These are phyloP conservation scores for Hemisphaericaspora subhashii DNA, from an alignment of 1,139 yeast genomes.

Conservation along the genomic window DNA sequence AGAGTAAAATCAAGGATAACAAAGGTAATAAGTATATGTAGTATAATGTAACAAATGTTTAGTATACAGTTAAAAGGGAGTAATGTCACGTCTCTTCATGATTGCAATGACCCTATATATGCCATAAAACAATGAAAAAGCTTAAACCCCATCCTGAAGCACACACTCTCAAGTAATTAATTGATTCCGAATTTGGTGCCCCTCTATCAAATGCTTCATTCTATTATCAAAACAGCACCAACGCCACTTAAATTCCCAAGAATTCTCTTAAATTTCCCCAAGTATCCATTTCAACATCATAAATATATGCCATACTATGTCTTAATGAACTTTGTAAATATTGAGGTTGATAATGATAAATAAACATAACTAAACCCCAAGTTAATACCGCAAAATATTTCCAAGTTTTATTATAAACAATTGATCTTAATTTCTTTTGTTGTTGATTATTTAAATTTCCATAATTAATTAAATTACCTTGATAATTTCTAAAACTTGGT, in stretches of 20 bases:
- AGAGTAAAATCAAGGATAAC: background rate
- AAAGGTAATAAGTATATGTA: background rate
- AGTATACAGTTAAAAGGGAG: background rate
- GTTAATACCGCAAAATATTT: constrained; percentile 63
- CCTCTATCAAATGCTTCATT: too few relatives aligned
- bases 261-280: constrained; percentile 48
- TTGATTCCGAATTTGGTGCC: too few relatives aligned
- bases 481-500: constrained; percentile 29
- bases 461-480: constrained; percentile 25
- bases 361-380: constrained; percentile 77
- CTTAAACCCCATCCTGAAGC: too few relatives aligned
- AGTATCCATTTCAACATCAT: constrained; percentile 51
- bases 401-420: constrained; percentile 54
- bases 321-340: constrained; percentile 67
- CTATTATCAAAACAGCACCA: background rate
- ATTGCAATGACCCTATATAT: background rate
- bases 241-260: constrained; percentile 28
- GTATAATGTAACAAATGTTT: background rate
- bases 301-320: constrained; percentile 71
- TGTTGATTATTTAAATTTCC: constrained; percentile 31
- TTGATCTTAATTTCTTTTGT: constrained; percentile 33
- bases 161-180: too few relatives aligned
- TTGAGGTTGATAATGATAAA: constrained; percentile 64
- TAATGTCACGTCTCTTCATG: background rate
- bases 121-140: too few relatives aligned